Conservation (phyloP, 2,329 filamentous ascomycete species). For the Macrophomina pseudophaseolina region DNA sequence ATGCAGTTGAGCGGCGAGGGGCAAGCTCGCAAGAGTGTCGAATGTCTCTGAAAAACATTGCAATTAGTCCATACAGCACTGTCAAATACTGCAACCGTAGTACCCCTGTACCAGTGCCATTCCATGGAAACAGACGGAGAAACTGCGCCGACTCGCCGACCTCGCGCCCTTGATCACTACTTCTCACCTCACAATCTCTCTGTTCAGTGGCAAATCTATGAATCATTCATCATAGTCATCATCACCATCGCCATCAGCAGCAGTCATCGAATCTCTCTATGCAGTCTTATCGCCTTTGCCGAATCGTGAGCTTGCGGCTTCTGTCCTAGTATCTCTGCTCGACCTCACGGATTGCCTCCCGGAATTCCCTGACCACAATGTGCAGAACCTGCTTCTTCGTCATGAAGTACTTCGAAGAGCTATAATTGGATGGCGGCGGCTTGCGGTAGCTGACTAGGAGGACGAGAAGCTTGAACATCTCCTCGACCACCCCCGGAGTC, state of each 20-base stretch:
- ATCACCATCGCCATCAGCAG: not conserved
- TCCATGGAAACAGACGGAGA: not conserved
- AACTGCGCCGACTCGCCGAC: constrained; percentile 1
- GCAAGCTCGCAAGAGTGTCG: too few relatives aligned
- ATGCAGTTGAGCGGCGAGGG: not conserved
- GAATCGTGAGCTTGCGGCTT: not conserved
- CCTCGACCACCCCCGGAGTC: not conserved
- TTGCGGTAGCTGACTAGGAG: not conserved
- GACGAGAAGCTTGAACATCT: constrained; percentile 7
- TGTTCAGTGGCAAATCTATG: not conserved
- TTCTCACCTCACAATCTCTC: not conserved
- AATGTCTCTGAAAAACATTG: too few relatives aligned
- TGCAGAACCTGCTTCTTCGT: not conserved
- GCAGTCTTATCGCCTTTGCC: not conserved
- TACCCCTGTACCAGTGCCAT: not conserved
- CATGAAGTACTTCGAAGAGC: not conserved
- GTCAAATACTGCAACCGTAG: too few relatives aligned
- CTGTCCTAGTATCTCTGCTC: not conserved
- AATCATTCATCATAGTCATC: not conserved
- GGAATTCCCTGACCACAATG: not conserved
- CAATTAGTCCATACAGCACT: too few relatives aligned
- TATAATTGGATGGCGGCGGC: not conserved
- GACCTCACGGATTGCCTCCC: not conserved
- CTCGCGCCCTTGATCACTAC: not conserved
- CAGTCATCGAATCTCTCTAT: not conserved